Base-by-base conservation (phyloP, 352 stramenopile genomes). In the Hyaloperonospora brassicae region DNA sequence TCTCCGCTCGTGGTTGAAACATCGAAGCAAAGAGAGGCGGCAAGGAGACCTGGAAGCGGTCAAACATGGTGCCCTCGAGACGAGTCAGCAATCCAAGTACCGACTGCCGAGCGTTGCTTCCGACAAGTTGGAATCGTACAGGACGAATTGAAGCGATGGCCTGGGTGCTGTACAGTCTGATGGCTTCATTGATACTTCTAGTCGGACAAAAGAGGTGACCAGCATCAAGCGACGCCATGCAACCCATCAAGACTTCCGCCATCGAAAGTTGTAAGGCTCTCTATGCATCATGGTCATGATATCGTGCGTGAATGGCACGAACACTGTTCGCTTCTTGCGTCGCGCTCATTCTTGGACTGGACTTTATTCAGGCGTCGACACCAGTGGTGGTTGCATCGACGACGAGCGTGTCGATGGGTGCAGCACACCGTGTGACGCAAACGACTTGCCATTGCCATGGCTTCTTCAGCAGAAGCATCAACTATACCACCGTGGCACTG, bases 121-220 rank as follows among this genome's bases (percentile, higher is more conserved):
- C 2, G 44, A 55, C 14, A 55, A 57, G 25, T 9, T 30, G 10
- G 45, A 57, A 8, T 55, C 31, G 14, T 36, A 41, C 17, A 62
- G 46, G 44, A 64, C 55, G 52, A 45, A 68, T 34, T 31, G 54
- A 48, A 64, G 55, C 36, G 55, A 34, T 17, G 44, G 36, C 21
- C 38, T 71, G 21, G 52, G 35, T 24, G 67, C 64, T 27, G 14
- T 61, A 40, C 47, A 61, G 47, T n/a, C 48, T n/a, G 47, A 41
- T n/a, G 52, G 34, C 36, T 55, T 36, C 1, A 22, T 22, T 21
- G 49, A 57, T n/a, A 23, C 52, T 47, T 31, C 38, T 24, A 13
- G 51, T 42, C 25, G n/a, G 2, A 13, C n/a, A 13, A 62, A 64
- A 48, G 35, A 66, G 23, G 17, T 9, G 31, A 63, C 53, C 25